Evolutionary conservation across 768 basidiomycete genomes (phyloP).

Genomic region (Termitomyces sp.): DNA sequence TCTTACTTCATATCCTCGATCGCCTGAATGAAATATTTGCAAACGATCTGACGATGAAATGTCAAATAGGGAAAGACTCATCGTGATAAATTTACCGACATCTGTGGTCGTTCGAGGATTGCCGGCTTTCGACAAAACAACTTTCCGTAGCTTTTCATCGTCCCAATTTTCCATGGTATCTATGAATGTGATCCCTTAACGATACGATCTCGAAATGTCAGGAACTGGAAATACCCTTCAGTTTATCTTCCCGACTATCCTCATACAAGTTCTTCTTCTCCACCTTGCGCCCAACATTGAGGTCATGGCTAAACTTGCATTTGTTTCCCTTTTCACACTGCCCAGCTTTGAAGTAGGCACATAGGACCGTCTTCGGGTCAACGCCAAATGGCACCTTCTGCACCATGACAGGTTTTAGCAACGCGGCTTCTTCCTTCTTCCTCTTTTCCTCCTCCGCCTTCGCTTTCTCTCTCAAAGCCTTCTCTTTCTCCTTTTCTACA

Average conservation of each 20-base stretch:
- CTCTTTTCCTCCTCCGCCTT: constrained; percentile 80
- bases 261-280: constrained; percentile 95
- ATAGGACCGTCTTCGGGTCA: constrained; percentile 93
- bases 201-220: background rate
- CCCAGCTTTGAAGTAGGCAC: constrained; percentile 90
- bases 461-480: constrained; percentile 66
- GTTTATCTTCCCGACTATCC: constrained; percentile 80
- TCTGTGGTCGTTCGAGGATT: constrained; percentile 93
- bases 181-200: constrained; percentile 20
- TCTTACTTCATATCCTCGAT: constrained; percentile 83
- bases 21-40: constrained; percentile 95
- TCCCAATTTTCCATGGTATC: constrained; percentile 99
- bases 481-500: constrained; percentile 85
- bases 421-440: constrained; percentile 76
- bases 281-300: constrained; percentile 83
- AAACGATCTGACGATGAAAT: constrained; percentile 69
- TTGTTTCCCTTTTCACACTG: constrained; percentile 90
- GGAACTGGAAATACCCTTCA: constrained; percentile 40
- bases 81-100: constrained; percentile 33
- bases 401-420: constrained; percentile 73
- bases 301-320: constrained; percentile 97
- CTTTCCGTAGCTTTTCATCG: constrained; percentile 86
- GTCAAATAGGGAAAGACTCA: background rate
- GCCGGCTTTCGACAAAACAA: constrained; percentile 82
- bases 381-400: constrained; percentile 94